A percentile compares a stretch with the other conserved stretches of the same genome.
Evolutionary conservation across 2,329 filamentous ascomycete genomes (phyloP).

Genomic region (Alternaria ethzedia): DNA sequence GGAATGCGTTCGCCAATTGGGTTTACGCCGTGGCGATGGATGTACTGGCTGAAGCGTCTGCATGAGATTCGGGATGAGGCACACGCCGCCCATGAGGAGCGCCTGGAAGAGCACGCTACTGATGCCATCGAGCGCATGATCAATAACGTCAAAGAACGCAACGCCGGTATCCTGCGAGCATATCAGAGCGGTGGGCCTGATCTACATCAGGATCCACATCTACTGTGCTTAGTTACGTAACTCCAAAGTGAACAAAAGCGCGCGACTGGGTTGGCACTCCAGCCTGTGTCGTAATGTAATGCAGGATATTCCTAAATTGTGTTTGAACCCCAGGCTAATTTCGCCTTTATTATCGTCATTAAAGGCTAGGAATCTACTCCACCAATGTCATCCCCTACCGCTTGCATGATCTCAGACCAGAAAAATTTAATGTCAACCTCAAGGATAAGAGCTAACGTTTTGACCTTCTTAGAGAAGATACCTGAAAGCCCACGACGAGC

Average conservation of each 20-base stretch:
- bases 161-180: background rate
- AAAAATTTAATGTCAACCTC: fast-evolving
- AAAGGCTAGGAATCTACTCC: background rate
- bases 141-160: background rate
- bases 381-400: background rate
- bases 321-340: background rate
- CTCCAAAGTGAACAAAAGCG: background rate
- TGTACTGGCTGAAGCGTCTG: slow-evolving; percentile 17
- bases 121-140: background rate
- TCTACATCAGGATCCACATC: background rate
- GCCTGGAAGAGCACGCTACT: background rate
- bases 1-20: slow-evolving; percentile 13
- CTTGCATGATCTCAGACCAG: background rate
- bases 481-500: background rate
- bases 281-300: background rate
- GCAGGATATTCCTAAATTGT: background rate
- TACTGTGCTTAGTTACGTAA: background rate
- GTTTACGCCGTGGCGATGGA: slow-evolving; percentile 14
- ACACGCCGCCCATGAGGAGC: slow-evolving; percentile 1
- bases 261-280: background rate
- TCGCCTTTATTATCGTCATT: background rate
- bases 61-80: slow-evolving; percentile 9
- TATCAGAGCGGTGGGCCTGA: background rate
- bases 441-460: background rate
- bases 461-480: too few relatives aligned